Percentiles rank a stretch among this genome's conserved stretches.
Evolutionary conservation across 192 early-diverging fungal genomes (phyloP).

Genomic region (Linnemannia hyalina): DNA sequence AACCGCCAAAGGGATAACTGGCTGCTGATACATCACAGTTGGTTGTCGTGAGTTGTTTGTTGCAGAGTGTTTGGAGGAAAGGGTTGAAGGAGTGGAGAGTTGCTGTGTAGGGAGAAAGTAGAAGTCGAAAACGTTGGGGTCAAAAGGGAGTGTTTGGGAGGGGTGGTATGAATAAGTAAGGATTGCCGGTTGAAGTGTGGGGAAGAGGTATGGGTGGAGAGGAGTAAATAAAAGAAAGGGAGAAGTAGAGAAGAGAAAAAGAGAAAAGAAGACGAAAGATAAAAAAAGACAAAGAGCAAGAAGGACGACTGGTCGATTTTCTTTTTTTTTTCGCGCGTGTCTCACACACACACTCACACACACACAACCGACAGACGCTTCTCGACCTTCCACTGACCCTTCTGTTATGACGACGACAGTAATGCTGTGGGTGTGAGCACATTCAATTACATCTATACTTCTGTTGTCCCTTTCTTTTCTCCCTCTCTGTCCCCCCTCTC

Average conservation of each 20-base stretch:
- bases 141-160: background rate
- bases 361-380: background rate
- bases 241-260: background rate
- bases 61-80: background rate
- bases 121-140: background rate
- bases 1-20: conserved; percentile 25
- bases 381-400: background rate
- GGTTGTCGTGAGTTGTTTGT: background rate
- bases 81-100: background rate
- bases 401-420: background rate
- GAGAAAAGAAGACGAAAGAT: background rate
- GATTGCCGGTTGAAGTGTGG: background rate
- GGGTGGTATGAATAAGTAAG: no score
- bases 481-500: background rate
- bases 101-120: no score
- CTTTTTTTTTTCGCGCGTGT: background rate
- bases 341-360: no score
- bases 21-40: conserved; percentile 11
- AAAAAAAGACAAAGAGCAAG: background rate
- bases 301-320: background rate
- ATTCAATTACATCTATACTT: no score
- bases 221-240: background rate
- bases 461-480: background rate
- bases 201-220: background rate
- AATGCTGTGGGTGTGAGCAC: background rate